Evolutionary conservation across 371 early-diverging fungal genomes (phyloP).

Genomic region (Paraphysoderma sedebokerense): DNA sequence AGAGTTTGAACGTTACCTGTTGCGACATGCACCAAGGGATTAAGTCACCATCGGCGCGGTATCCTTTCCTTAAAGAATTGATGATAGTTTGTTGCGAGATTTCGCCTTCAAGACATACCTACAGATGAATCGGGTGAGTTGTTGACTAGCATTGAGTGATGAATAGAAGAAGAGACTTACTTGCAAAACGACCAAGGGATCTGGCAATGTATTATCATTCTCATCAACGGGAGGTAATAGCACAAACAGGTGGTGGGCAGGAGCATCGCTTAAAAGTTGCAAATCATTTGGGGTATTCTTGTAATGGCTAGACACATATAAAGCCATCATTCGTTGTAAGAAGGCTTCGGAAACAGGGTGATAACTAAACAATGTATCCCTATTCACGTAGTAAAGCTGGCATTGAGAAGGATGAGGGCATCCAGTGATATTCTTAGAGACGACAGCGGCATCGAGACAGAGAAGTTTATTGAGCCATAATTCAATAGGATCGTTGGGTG

Average conservation of each 20-base stretch:
- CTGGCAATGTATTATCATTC: conserved; percentile 56
- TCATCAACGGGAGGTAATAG: conserved; percentile 66
- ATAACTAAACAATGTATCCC: conserved; percentile 89
- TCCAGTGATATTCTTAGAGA: conserved; percentile 54
- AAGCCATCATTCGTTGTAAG: conserved; percentile 89
- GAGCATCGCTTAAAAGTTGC: conserved; percentile 94
- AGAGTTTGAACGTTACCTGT: conserved; percentile 14
- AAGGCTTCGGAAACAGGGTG: conserved; percentile 92
- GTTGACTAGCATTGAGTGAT: not conserved
- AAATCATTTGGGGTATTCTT: conserved; percentile 99
- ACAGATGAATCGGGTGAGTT: conserved; percentile 3
- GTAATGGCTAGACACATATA: conserved; percentile 98
- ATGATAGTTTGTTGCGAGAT: conserved; percentile 73
- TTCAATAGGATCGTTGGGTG: conserved; percentile 83
- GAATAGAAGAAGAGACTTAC: conserved; percentile 27
- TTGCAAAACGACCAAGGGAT: conserved; percentile 87
- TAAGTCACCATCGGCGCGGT: conserved; percentile 84
- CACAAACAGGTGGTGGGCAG: conserved; percentile 96
- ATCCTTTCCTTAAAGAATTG: conserved; percentile 67
- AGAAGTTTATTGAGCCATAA: conserved; percentile 91
- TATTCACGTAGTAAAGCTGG: conserved; percentile 87
- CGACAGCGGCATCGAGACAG: conserved; percentile 75
- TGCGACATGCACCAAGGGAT: conserved; percentile 96
- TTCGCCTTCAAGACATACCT: conserved; percentile 86
- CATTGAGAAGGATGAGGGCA: conserved; percentile 90